Base-by-base conservation (phyloP, 768 basidiomycete genomes). In the Phaeotremella skinneri region DNA sequence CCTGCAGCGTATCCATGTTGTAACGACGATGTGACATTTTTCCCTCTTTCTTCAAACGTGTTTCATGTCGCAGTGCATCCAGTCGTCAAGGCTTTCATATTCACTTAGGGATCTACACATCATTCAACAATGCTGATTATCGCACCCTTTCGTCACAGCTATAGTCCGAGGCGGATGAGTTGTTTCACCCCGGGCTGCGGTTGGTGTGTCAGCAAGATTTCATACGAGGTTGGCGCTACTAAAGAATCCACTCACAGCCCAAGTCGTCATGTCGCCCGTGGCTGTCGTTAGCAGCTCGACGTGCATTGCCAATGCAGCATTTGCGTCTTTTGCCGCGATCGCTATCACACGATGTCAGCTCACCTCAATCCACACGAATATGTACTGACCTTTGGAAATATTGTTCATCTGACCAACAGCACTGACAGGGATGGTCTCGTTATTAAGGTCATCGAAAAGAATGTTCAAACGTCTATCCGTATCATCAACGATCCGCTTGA, bases 151-250 rank as follows among this genome's bases (percentile, higher is more conserved):
- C 4, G 16, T 45, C 41, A n/a, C 13, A 20, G 7, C 45, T 59
- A 71, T 34, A 68, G 52, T 54, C 69, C 68, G 5, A 76, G 57
- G 25, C 69, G 56, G 29, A 94, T 88, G 65, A 96, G 77, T 74
- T 91, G 90, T 77, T 94, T 94, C 58, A 94, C 78, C 5, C 88
- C 90, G 13, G 90, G 86, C 90, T 92, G 89, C 87, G 86, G 88
- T 55, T n/a, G n/a, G n/a, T n/a, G n/a, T n/a, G n/a, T n/a, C n/a
- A n/a, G n/a, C n/a, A n/a, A n/a, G n/a, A n/a, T n/a, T n/a, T n/a
- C n/a, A n/a, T n/a, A n/a, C n/a, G n/a, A n/a, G n/a, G n/a, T n/a
- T n/a, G n/a, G n/a, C n/a, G n/a, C n/a, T n/a, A 55, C 16, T 2
- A 29, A 13, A 20, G n/a, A 14, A 16, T 16, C 27, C 14, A 73